phyloP scores from a whole-genome alignment of 2,329 filamentous ascomycete species.

The Celoporthe dispersa region DNA sequence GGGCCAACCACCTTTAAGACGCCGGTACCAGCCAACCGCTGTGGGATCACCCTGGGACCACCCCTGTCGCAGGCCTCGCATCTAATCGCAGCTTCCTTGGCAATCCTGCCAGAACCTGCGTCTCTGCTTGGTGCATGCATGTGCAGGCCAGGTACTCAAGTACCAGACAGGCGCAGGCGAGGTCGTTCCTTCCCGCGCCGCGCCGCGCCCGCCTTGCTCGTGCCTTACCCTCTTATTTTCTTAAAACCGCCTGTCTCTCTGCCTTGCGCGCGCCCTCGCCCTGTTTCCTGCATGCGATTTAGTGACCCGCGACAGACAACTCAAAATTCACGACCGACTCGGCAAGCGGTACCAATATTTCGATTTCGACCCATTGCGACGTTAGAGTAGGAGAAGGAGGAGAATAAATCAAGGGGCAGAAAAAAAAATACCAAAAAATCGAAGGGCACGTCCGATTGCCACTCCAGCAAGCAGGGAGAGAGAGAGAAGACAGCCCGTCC shows the following conservation, averaged over 20 bases:
- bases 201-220: neutral
- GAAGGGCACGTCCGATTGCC: neutral
- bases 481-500: neutral
- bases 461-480: neutral
- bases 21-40: slow-evolving; percentile 16
- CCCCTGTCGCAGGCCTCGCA: slow-evolving; percentile 5
- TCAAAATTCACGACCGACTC: neutral
- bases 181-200: slow-evolving; percentile 11
- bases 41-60: neutral
- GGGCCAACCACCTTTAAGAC: slow-evolving; percentile 14
- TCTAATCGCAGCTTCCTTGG: slow-evolving; percentile 7
- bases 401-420: neutral
- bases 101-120: slow-evolving; percentile 1
- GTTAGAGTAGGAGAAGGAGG: neutral
- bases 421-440: neutral
- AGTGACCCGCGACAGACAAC: slow-evolving; percentile 5
- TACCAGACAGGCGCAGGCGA: slow-evolving; percentile 4
- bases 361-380: neutral
- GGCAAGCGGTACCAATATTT: neutral
- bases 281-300: slow-evolving; percentile 3
- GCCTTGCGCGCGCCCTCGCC: slow-evolving; percentile 9
- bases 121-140: neutral
- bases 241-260: slow-evolving; percentile 13
- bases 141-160: neutral
- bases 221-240: slow-evolving; percentile 13